A percentile compares a stretch with the other conserved stretches of the same genome.
These are phyloP conservation scores for Starmerella floris DNA, from an alignment of 805 yeast species.

Conservation along the genomic window DNA sequence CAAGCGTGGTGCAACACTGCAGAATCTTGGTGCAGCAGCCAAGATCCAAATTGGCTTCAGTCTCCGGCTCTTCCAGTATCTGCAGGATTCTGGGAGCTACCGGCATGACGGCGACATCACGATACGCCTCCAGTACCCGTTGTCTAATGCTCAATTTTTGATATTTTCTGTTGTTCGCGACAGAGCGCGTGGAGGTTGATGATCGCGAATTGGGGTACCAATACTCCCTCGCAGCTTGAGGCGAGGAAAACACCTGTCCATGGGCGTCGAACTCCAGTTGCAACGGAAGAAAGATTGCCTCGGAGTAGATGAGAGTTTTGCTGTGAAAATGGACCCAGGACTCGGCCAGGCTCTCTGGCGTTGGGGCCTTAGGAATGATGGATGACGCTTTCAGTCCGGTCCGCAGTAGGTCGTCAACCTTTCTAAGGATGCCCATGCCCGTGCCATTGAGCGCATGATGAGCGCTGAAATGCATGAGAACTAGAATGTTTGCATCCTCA, in stretches of 20 bases:
- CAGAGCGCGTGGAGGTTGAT: slow-evolving; percentile 4
- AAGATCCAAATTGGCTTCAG: not conserved
- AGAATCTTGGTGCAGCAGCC: slow-evolving; percentile 28
- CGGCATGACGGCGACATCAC: slow-evolving; percentile 29
- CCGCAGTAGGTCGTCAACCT: slow-evolving; percentile 35
- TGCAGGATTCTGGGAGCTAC: slow-evolving; percentile 3
- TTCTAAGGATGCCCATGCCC: slow-evolving; percentile 31
- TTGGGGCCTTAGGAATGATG: slow-evolving; percentile 21
- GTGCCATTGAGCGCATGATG: slow-evolving; percentile 30
- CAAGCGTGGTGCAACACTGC: slow-evolving; percentile 51
- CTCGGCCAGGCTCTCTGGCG: slow-evolving; percentile 24
- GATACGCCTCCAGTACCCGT: slow-evolving; percentile 26
- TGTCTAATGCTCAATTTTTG: slow-evolving; percentile 20
- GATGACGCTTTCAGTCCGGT: slow-evolving; percentile 29
- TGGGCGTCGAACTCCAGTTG: slow-evolving; percentile 38
- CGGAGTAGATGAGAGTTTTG: slow-evolving; percentile 43
- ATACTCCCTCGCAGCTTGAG: slow-evolving; percentile 29
- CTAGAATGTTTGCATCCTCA: slow-evolving; percentile 43
- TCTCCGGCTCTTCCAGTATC: not conserved
- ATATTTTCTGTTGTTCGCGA: slow-evolving; percentile 9
- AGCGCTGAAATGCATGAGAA: slow-evolving; percentile 31
- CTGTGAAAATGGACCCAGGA: slow-evolving; percentile 48
- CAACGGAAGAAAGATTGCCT: slow-evolving; percentile 50
- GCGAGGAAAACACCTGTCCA: slow-evolving; percentile 29
- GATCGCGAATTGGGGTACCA: slow-evolving; percentile 24